These are phyloP conservation scores for Ustulina deusta DNA, from an alignment of 2,329 filamentous ascomycete species.

Conservation along the genomic window DNA sequence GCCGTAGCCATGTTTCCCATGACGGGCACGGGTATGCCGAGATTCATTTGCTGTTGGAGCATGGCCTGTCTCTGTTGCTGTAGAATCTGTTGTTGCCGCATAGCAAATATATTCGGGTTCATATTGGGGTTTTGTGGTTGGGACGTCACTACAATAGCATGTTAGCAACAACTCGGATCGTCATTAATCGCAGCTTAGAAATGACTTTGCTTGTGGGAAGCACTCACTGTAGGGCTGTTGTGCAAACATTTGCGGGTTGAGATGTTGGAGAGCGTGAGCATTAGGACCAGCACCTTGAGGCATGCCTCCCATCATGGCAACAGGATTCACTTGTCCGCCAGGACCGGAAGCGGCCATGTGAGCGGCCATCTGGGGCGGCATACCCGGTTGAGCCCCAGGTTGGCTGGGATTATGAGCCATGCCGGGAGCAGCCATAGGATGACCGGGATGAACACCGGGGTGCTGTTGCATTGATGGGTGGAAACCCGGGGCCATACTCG, in stretches of 20 bases:
- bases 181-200: neutral
- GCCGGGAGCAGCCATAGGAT: conserved; percentile 69
- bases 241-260: conserved; percentile 73
- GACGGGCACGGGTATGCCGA: conserved; percentile 56
- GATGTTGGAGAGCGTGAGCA: conserved; percentile 77
- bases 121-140: conserved; percentile 37
- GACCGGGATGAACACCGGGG: conserved; percentile 74
- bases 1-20: conserved; percentile 55
- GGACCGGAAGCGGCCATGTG: conserved; percentile 80
- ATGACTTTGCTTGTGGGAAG: neutral
- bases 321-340: conserved; percentile 77
- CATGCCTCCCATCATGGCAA: conserved; percentile 81
- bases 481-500: conserved; percentile 73
- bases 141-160: conserved; percentile 15
- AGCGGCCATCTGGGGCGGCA: conserved; percentile 74
- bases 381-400: conserved; percentile 73
- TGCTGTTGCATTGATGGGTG: conserved; percentile 79
- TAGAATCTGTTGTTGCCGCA: conserved; percentile 44
- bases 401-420: conserved; percentile 77
- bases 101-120: conserved; percentile 38
- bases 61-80: conserved; percentile 49
- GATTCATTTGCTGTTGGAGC: conserved; percentile 50
- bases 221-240: conserved; percentile 55
- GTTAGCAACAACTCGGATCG: conserved; percentile 17
- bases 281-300: conserved; percentile 74